Evolutionary conservation across 306 rosid species (phyloP).

Genomic region (Vicia faba): DNA sequence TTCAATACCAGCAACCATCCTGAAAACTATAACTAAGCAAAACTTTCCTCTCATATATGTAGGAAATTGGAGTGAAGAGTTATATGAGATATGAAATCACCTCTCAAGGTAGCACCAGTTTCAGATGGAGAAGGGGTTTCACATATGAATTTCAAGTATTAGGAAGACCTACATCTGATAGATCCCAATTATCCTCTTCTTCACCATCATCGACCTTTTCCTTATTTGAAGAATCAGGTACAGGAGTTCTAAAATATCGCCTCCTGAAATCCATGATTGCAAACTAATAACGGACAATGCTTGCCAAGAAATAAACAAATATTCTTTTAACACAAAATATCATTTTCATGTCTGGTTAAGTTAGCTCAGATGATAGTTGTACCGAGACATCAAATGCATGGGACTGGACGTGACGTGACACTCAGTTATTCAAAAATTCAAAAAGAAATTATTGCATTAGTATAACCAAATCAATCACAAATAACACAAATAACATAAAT

Average conservation of each 20-base stretch:
- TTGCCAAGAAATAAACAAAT: slow-evolving; percentile 8
- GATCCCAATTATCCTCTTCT: slow-evolving; percentile 41
- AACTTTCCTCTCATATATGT: neutral
- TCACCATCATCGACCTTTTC: slow-evolving; percentile 14
- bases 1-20: neutral
- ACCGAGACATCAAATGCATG: too few species aligned
- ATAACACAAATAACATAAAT: neutral
- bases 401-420: too few species aligned
- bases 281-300: slow-evolving; percentile 26
- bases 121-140: neutral
- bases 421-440: too few species aligned
- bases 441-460: too few species aligned
- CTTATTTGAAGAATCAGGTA: slow-evolving; percentile 13
- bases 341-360: too few species aligned
- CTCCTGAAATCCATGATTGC: slow-evolving; percentile 39
- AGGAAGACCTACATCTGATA: slow-evolving; percentile 42
- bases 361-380: too few species aligned
- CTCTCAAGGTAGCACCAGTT: neutral
- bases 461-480: neutral
- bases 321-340: neutral
- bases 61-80: neutral
- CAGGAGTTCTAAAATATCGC: slow-evolving; percentile 22
- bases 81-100: neutral
- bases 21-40: slow-evolving; percentile 9
- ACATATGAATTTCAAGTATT: slow-evolving; percentile 20